Conservation (phyloP, 1,139 yeast genomes). For the Lodderomyces metapsilosis region DNA sequence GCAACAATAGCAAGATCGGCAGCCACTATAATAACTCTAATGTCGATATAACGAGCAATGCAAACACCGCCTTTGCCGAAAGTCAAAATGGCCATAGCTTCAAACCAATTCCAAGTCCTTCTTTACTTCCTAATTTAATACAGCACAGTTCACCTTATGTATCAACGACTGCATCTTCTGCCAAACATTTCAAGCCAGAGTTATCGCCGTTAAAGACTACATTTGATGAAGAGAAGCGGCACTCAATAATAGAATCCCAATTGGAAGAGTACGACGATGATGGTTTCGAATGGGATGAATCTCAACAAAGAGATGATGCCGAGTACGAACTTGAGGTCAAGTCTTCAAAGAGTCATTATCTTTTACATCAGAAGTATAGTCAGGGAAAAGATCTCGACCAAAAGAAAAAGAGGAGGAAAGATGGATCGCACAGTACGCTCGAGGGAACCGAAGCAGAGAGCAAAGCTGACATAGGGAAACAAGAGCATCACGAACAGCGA, state of each 20-base stretch:
- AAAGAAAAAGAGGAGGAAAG: slow-evolving; percentile 3
- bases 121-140: slow-evolving; percentile 22
- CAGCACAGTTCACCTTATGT: slow-evolving; percentile 29
- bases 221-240: slow-evolving; percentile 20
- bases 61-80: slow-evolving; percentile 1
- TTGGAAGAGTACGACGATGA: slow-evolving; percentile 1
- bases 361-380: slow-evolving; percentile 3
- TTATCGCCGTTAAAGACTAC: slow-evolving; percentile 37
- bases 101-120: slow-evolving; percentile 15
- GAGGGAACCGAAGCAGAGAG: slow-evolving; percentile 7
- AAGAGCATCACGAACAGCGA: slow-evolving; percentile 18
- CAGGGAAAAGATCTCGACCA: slow-evolving; percentile 2
- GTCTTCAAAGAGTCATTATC: slow-evolving; percentile 4
- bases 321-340: slow-evolving; percentile 16
- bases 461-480: neutral
- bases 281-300: slow-evolving; percentile 14
- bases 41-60: slow-evolving; percentile 1
- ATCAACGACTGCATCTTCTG: slow-evolving; percentile 25
- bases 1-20: neutral
- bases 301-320: slow-evolving; percentile 24
- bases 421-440: slow-evolving; percentile 6
- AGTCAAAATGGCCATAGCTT: slow-evolving; percentile 10
- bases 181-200: slow-evolving; percentile 33
- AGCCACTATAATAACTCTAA: neutral
- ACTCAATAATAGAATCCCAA: slow-evolving; percentile 1